Base-by-base conservation (phyloP, 805 yeast species). In the Cyberlindnera meyerae region DNA sequence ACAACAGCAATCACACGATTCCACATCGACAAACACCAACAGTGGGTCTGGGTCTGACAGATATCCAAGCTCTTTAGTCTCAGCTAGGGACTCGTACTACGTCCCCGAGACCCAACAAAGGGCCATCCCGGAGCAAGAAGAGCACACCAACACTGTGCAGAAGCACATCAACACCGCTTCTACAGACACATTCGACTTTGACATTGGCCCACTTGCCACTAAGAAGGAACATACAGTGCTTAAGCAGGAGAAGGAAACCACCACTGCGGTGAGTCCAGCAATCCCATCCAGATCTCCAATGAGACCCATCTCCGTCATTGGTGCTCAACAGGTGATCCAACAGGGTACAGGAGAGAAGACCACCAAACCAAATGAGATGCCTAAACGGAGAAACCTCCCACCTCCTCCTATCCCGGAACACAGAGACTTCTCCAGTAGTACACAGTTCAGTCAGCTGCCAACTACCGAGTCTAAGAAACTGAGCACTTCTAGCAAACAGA, bases 361-460 rank as follows among this genome's bases (percentile, higher is more conserved):
- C 9, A 20, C 7, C 9, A 20, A 20, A 9, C 9, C 22, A 20
- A 31, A 29, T 31, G 39, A 31, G 37, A 21, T 14, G 33, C 30
- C 12, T 31, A 40, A 4, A 40, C 35, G 21, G 31, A 35, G 15
- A 22, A 26, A 27, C 40, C 58, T 53, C 13, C 58, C 58, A 13
- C 58, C 58, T 13, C 58, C 58, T 21, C 57, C 58, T 5, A 22
- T 49, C 2, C 58, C 58, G 16, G 36, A 46, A 22, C 58, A 54
- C 37, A 42, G 42, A 7, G 39, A 39, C 21, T 18, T 24, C 4
- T 27, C 31, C 4, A 11, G 16, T 3, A 27, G 17, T 11, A 16
- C 31, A 11, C 24, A 15, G n/a, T n/a, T n/a, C n/a, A n/a, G n/a
- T n/a, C n/a, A n/a, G n/a, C n/a, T n/a, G n/a, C n/a, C n/a, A n/a